phyloP scores from a whole-genome alignment of 2,329 filamentous ascomycete species.

The Trichoderma arundinaceum region DNA sequence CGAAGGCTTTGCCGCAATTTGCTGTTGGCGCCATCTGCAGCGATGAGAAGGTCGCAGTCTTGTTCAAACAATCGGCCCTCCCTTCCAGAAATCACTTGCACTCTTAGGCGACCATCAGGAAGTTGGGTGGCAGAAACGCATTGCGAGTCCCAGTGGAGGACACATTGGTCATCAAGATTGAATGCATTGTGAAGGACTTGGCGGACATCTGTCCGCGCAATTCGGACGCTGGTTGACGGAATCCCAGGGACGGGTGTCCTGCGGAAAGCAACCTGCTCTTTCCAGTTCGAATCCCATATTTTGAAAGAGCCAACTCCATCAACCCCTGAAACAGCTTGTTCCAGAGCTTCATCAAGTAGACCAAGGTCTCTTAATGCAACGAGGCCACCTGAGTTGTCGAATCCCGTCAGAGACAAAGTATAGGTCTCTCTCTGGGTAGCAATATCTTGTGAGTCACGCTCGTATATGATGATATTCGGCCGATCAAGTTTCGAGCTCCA shows the following conservation, averaged over 20 bases:
- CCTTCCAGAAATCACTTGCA: slow-evolving; percentile 31
- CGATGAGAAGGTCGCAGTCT: slow-evolving; percentile 51
- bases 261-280: slow-evolving; percentile 42
- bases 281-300: slow-evolving; percentile 50
- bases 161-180: slow-evolving; percentile 29
- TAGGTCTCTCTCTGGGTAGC: slow-evolving; percentile 42
- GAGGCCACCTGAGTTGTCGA: slow-evolving; percentile 40
- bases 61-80: slow-evolving; percentile 26
- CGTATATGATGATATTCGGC: slow-evolving; percentile 46
- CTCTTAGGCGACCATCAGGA: slow-evolving; percentile 37
- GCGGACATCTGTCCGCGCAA: slow-evolving; percentile 46
- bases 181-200: slow-evolving; percentile 42
- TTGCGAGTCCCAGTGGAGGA: slow-evolving; percentile 40
- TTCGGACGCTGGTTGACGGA: slow-evolving; percentile 47
- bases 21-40: slow-evolving; percentile 53
- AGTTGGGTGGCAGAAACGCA: slow-evolving; percentile 39
- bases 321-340: slow-evolving; percentile 35
- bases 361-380: slow-evolving; percentile 45
- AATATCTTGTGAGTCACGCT: slow-evolving; percentile 43
- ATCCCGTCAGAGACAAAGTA: slow-evolving; percentile 43
- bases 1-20: slow-evolving; percentile 48
- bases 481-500: slow-evolving; percentile 40
- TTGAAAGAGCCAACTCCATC: slow-evolving; percentile 45
- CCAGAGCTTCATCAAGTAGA: slow-evolving; percentile 41
- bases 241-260: slow-evolving; percentile 42